phyloP scores from a whole-genome alignment of 176 grass and related monocot species.

The Oryza glumipatula region DNA sequence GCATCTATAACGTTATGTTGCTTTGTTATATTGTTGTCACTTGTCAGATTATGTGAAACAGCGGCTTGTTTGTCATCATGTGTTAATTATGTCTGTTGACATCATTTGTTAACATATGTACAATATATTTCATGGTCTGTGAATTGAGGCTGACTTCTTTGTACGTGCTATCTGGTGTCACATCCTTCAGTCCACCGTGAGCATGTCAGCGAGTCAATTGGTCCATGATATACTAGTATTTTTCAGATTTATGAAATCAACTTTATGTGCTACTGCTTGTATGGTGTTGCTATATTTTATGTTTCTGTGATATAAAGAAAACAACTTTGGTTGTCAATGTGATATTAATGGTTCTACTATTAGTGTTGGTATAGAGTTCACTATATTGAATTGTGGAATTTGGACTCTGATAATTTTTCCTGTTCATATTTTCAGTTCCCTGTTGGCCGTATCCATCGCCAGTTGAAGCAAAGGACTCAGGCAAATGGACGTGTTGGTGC shows the following conservation, averaged over 20 bases:
- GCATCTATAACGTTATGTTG: not conserved
- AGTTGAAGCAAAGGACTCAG: conserved; percentile 64
- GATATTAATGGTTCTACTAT: not conserved
- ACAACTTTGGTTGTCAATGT: not conserved
- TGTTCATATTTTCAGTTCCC: conserved; percentile 54
- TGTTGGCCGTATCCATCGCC: conserved; percentile 71
- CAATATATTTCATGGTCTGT: not conserved
- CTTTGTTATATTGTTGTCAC: conserved; percentile 11
- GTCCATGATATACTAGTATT: not conserved
- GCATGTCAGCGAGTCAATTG: not conserved
- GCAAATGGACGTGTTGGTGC: conserved; percentile 75
- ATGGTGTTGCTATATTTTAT: not conserved
- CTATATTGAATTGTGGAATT: not conserved
- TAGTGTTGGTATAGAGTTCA: not conserved
- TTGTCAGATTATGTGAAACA: not conserved
- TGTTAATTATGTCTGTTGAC: not conserved
- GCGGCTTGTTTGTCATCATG: conserved; percentile 1
- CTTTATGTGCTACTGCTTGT: not conserved
- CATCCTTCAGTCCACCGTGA: conserved; percentile 7
- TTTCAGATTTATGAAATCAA: not conserved
- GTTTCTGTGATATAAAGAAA: not conserved
- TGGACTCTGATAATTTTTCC: not conserved
- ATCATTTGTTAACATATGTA: conserved; percentile 11
- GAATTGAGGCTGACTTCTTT: conserved; percentile 22
- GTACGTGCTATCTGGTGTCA: not conserved